Evolutionary conservation across 192 early-diverging fungal species (phyloP).

Genomic region (Coemansia biformis): DNA sequence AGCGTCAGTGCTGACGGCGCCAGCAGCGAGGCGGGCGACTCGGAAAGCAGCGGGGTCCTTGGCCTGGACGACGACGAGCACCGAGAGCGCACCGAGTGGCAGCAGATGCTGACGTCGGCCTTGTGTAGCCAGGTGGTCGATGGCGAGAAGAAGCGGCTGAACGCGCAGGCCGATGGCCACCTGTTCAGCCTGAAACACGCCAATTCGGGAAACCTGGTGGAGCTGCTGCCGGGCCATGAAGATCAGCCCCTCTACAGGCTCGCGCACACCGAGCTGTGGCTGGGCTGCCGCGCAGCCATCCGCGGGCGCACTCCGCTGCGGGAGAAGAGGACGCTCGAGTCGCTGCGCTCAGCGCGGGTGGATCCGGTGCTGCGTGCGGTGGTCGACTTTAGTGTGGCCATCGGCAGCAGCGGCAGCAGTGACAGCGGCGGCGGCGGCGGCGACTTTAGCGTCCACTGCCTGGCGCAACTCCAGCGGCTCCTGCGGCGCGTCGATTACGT

Average conservation of each 20-base stretch:
- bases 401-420: background rate
- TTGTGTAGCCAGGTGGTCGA: conserved; percentile 78
- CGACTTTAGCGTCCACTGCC: conserved; percentile 33
- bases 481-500: conserved; percentile 72
- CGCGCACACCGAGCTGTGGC: conserved; percentile 63
- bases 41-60: no score
- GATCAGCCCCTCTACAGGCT: conserved; percentile 46
- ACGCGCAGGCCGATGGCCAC: no score
- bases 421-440: conserved; percentile 1
- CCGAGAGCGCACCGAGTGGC: conserved; percentile 78
- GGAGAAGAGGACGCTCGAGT: conserved; percentile 64
- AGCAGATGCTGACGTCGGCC: conserved; percentile 76
- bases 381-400: conserved; percentile 54
- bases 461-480: conserved; percentile 62
- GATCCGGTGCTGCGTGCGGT: conserved; percentile 52
- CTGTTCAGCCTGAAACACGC: conserved; percentile 25
- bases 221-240: conserved; percentile 26
- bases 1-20: no score
- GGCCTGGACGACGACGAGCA: conserved; percentile 42
- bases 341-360: conserved; percentile 44
- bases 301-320: conserved; percentile 57
- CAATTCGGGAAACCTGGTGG: conserved; percentile 21
- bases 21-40: no score
- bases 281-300: conserved; percentile 62
- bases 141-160: conserved; percentile 70